Percentiles rank a stretch among this genome's conserved stretches.
Evolutionary conservation across 176 grass and related monocot species (phyloP).

Genomic region (Avena atlantica): DNA sequence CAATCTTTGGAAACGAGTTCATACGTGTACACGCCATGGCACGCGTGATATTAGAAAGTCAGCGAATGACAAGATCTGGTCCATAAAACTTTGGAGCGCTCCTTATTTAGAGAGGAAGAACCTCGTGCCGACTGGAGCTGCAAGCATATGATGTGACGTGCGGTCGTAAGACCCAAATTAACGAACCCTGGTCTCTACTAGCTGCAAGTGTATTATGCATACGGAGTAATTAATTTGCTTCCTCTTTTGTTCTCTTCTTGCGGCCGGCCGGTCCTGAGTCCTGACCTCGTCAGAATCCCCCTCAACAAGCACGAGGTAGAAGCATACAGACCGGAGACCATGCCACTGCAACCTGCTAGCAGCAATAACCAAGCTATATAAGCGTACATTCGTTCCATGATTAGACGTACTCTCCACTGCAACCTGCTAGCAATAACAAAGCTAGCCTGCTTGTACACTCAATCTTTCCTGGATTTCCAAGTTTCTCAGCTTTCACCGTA

Average conservation of each 20-base stretch:
- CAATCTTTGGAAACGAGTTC: background rate
- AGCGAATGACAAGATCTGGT: background rate
- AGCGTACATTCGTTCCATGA: background rate
- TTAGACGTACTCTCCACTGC: background rate
- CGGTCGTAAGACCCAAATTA: background rate
- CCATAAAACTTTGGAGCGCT: background rate
- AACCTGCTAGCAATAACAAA: too few relatives aligned
- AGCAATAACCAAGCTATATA: too few relatives aligned
- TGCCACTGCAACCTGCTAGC: too few relatives aligned
- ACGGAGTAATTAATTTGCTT: background rate
- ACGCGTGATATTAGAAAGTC: background rate
- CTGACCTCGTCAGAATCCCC: constrained; percentile 12
- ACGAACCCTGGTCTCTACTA: background rate
- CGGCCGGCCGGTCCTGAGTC: background rate
- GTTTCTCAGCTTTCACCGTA: background rate
- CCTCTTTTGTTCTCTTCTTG: background rate
- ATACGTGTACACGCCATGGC: background rate
- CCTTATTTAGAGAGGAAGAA: constrained; percentile 2
- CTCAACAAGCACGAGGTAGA: background rate
- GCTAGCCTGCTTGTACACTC: background rate
- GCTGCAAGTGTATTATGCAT: background rate
- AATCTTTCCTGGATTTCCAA: background rate
- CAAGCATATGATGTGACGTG: background rate
- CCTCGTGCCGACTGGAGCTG: background rate
- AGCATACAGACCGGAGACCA: background rate